Percentiles rank a stretch among this genome's conserved stretches.
Conservation (phyloP, 139 green algal genomes). For the Asterochloris sp. region DNA sequence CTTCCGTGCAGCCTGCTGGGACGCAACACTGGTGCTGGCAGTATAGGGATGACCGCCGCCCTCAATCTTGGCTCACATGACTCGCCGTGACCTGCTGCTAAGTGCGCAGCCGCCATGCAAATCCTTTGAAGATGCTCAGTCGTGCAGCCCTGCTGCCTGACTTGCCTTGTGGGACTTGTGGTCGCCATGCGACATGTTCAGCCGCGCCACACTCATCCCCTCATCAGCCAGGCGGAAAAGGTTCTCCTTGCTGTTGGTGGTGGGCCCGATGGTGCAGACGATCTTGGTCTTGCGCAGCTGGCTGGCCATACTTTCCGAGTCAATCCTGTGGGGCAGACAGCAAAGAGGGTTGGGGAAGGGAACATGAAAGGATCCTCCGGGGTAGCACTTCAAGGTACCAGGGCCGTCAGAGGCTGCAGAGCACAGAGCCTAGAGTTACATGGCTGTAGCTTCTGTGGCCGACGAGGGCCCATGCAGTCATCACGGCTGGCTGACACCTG, state of each 20-base stretch:
- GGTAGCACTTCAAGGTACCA: background rate
- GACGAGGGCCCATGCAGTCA: no score
- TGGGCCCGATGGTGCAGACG: slow-evolving; percentile 77
- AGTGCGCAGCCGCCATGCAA: background rate
- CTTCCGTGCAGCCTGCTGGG: no score
- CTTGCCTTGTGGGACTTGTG: slow-evolving; percentile 60
- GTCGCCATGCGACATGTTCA: slow-evolving; percentile 84
- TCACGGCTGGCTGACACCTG: no score
- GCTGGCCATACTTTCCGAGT: background rate
- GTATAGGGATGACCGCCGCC: no score
- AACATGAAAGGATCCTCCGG: background rate
- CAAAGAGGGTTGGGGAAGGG: background rate
- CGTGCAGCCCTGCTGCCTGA: no score
- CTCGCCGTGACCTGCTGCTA: no score
- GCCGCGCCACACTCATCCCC: slow-evolving; percentile 70
- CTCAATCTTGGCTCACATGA: no score
- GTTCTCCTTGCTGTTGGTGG: slow-evolving; percentile 48
- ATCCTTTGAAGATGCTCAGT: background rate
- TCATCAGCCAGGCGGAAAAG: slow-evolving; percentile 66
- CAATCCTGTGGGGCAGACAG: background rate
- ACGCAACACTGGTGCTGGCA: no score
- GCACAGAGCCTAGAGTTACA: background rate
- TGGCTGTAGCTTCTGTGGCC: background rate
- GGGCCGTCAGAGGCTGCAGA: slow-evolving; percentile 38
- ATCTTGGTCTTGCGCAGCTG: slow-evolving; percentile 39